Evolutionary conservation across 179 eudicot genomes (phyloP).

Genomic region (Beta lomatogona): DNA sequence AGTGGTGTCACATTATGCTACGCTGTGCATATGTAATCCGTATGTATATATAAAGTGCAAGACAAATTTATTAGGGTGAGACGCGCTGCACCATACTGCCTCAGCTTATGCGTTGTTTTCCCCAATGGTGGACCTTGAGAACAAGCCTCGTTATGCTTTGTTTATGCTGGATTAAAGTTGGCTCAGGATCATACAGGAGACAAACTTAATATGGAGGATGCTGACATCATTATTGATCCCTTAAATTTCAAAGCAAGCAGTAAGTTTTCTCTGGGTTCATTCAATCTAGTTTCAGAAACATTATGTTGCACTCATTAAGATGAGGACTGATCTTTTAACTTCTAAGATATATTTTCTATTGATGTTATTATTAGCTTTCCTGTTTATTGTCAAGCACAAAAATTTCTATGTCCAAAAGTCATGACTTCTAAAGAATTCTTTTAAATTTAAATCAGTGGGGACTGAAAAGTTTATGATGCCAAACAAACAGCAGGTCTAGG

Average conservation of each 20-base stretch:
- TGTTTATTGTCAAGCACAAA: not conserved
- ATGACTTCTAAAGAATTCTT: not conserved
- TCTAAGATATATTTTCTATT: not conserved
- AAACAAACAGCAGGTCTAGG: too few species aligned
- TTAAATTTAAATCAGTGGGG: not conserved
- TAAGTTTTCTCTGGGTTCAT: constrained; percentile 15
- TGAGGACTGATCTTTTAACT: not conserved
- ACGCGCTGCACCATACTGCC: not conserved
- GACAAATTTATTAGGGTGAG: constrained; percentile 11
- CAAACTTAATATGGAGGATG: constrained; percentile 1
- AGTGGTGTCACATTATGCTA: not conserved
- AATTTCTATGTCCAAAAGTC: not conserved
- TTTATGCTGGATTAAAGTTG: not conserved
- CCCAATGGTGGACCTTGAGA: not conserved
- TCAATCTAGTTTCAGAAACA: not conserved
- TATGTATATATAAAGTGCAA: not conserved
- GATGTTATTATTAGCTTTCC: not conserved
- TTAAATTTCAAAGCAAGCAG: constrained; percentile 11
- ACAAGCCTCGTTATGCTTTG: not conserved
- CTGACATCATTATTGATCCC: constrained; percentile 16
- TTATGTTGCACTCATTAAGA: not conserved
- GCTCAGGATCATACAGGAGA: not conserved
- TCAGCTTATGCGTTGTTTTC: constrained; percentile 8
- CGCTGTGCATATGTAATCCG: not conserved
- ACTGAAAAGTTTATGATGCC: not conserved